A percentile compares a stretch with the other conserved stretches of the same genome.
These are phyloP conservation scores for Neurospora hispaniola DNA, from an alignment of 495 filamentous ascomycete genomes.

Conservation along the genomic window DNA sequence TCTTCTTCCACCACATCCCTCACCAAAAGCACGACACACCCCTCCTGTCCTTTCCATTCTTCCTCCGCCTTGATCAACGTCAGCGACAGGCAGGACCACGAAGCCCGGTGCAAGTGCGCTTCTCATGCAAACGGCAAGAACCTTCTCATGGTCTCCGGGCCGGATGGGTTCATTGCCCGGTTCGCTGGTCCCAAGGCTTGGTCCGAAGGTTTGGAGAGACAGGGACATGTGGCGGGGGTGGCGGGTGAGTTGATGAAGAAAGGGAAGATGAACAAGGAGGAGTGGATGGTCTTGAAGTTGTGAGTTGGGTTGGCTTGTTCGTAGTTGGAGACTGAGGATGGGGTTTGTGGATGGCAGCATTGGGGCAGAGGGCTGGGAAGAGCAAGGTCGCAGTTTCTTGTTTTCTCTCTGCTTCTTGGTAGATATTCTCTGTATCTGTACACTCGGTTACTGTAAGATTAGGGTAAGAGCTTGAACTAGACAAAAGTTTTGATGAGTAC, in stretches of 20 bases:
- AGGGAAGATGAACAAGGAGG: conserved; percentile 24
- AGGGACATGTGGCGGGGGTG: conserved; percentile 46
- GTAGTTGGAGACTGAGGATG: neutral
- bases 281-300: conserved; percentile 43
- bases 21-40: neutral
- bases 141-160: conserved; percentile 72
- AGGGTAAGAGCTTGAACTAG: neutral
- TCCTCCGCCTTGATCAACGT: neutral
- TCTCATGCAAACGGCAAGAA: conserved; percentile 29
- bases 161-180: conserved; percentile 75
- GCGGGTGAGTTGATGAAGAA: conserved; percentile 21
- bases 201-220: conserved; percentile 57
- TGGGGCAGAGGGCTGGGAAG: neutral
- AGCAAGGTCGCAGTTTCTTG: neutral
- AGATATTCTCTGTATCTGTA: neutral
- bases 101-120: neutral
- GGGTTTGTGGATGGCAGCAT: neutral
- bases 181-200: conserved; percentile 71
- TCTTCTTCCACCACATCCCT: neutral
- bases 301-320: conserved; percentile 12
- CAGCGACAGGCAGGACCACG: neutral
- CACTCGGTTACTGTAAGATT: neutral
- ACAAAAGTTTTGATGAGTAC: neutral
- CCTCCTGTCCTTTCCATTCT: conserved; percentile 19
- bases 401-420: neutral